Evolutionary conservation across 495 filamentous ascomycete species (phyloP).

Genomic region (Penicillium desertorum): DNA sequence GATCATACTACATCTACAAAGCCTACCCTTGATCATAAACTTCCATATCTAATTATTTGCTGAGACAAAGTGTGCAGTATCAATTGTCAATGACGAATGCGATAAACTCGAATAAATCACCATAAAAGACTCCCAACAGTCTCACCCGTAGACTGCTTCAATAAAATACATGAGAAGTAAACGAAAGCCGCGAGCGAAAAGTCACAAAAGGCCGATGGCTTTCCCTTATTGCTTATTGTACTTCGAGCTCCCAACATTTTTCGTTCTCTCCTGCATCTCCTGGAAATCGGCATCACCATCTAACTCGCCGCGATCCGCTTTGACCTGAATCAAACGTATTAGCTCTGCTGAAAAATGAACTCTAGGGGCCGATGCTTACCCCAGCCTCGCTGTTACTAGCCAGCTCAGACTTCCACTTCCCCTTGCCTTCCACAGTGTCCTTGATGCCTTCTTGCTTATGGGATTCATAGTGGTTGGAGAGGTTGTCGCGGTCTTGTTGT

Average conservation of each 20-base stretch:
- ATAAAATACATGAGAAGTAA: background rate
- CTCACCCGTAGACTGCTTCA: background rate
- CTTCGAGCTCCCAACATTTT: slow-evolving; percentile 31
- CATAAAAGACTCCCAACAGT: slow-evolving; percentile 6
- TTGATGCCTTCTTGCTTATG: slow-evolving; percentile 71
- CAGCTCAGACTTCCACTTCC: slow-evolving; percentile 76
- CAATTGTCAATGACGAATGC: slow-evolving; percentile 7
- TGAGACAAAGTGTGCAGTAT: background rate
- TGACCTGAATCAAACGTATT: slow-evolving; percentile 47
- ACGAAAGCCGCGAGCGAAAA: background rate
- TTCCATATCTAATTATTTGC: background rate
- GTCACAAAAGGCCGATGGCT: background rate
- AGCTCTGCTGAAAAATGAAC: background rate
- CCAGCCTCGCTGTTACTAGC: slow-evolving; percentile 79
- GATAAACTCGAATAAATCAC: background rate
- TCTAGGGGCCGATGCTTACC: slow-evolving; percentile 41
- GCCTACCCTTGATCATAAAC: background rate
- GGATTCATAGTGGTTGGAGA: slow-evolving; percentile 54
- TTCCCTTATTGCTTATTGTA: slow-evolving; percentile 13
- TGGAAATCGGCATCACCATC: slow-evolving; percentile 40
- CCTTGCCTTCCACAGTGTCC: slow-evolving; percentile 72
- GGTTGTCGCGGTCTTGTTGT: slow-evolving; percentile 41
- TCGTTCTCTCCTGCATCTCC: slow-evolving; percentile 54
- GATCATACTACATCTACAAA: slow-evolving; percentile 12
- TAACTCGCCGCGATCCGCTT: slow-evolving; percentile 61